Evolutionary conservation across 2,329 filamentous ascomycete genomes (phyloP).

Genomic region (Sporothrix brasiliensis): DNA sequence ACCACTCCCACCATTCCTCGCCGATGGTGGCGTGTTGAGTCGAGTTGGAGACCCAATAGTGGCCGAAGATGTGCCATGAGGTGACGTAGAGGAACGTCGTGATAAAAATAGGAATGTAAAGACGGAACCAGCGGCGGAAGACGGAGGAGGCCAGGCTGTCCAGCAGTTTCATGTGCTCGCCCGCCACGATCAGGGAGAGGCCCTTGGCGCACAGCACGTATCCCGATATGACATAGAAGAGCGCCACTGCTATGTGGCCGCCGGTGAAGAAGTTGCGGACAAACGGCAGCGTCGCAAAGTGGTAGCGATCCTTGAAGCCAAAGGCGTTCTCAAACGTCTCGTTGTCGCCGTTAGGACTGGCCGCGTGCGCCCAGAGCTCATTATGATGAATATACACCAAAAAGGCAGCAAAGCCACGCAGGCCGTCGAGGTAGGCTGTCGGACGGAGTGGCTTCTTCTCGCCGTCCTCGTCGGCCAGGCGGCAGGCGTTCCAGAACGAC

Average conservation of each 20-base stretch:
- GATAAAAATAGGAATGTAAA: conserved; percentile 56
- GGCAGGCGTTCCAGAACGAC: neutral
- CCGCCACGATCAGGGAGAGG: conserved; percentile 50
- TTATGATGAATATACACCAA: conserved; percentile 67
- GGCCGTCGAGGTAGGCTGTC: conserved; percentile 66
- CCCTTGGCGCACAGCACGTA: conserved; percentile 59
- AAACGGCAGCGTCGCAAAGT: conserved; percentile 58
- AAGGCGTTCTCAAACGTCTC: conserved; percentile 57
- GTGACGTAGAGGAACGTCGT: conserved; percentile 59
- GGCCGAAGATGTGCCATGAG: conserved; percentile 56
- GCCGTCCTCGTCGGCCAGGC: neutral
- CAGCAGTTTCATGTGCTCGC: conserved; percentile 48
- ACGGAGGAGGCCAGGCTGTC: conserved; percentile 53
- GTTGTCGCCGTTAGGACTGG: conserved; percentile 39
- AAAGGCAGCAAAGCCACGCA: conserved; percentile 68
- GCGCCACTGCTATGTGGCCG: conserved; percentile 62
- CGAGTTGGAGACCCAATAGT: conserved; percentile 47
- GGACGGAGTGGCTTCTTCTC: conserved; percentile 49
- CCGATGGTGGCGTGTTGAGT: conserved; percentile 47
- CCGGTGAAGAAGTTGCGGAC: conserved; percentile 64
- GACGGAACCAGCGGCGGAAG: conserved; percentile 54
- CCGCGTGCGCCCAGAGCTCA: conserved; percentile 58
- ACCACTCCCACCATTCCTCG: conserved; percentile 56
- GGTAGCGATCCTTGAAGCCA: conserved; percentile 52
- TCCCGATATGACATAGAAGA: conserved; percentile 55